Evolutionary conservation across 352 stramenopile genomes (phyloP), one percentile per base, ranked within the genome.

Genomic region (Globisporangium recalcitrans): DNA sequence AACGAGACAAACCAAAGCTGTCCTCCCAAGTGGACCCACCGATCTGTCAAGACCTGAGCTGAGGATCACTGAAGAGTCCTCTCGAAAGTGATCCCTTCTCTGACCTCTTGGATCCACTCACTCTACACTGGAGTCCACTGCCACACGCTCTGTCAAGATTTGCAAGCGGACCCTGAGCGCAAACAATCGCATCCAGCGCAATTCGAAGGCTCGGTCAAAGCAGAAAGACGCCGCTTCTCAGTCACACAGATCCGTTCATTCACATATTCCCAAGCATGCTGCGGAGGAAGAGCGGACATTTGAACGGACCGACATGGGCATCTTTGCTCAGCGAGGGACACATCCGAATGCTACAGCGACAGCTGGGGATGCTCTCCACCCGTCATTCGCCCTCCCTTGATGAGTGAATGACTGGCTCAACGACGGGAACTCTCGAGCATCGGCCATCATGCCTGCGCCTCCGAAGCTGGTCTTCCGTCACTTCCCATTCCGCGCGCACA

Each of bases 401-500:
- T 44, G 14, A 5, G 14, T 21, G 36, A 44, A 44, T 44, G 36
- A 7, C 14, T 44, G 36, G 14, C 36, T 19, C 36, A 21, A 44
- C 13, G 36, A 44, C n/a, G 36, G 14, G 36, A n/a, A 44, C 9
- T 5, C 36, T 8, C 7, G 14, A 44, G 36, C 14, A 1, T n/a
- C 36, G 6, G 36, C 36, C 36, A n/a, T 14, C 36, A 44, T 21
- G 36, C 16, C 36, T 3, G 36, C 2, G 14, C 14, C 36, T 44
- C 9, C 36, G 2, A 6, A 8, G 36, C 14, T n/a, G 9, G 14
- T n/a, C n/a, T 19, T 14, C 36, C 4, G n/a, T 44, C 36, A 44
- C 36, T 32, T 26, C 21, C 22, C 26, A 53, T 24, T 74, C 21
- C 49, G n/a, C 16, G 24, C 31, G 9, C 8, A n/a, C 53, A 46